Evolutionary conservation across 108 stramenopile species (phyloP), one percentile per base, ranked within the genome.

Genomic region (Aurantiochytrium sp.): DNA sequence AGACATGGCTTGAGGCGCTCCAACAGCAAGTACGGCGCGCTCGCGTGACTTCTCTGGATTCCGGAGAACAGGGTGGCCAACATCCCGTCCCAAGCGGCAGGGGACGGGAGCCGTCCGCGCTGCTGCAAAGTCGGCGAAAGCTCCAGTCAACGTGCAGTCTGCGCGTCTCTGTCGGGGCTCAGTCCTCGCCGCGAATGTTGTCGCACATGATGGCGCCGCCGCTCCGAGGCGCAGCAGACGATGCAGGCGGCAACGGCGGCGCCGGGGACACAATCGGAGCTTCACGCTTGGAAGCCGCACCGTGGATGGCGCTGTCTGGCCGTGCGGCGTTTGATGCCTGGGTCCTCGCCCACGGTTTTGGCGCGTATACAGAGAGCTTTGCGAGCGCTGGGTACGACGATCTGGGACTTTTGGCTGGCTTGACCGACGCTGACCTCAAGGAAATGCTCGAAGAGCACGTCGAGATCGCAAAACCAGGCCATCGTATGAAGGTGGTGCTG

Each of bases 1-100:
- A 81, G 45, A 48, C 73, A 6, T 81, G 73, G 73, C 73, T 81
- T 42, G 73, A 81, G 12, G 73, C 73, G 8, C 45, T 81, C 21
- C 73, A 81, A 81, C 45, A 41, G 3, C 73, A 81, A 30, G 73
- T 48, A 12, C 39, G 73, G 32, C 39, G 45, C 27, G 6, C 39
- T 12, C 39, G 73, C 39, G 73, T 81, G 24, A 10, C 73, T 27
- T 81, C 45, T 5, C 6, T 48, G 8, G 73, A 81, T 37, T 12
- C 36, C 50, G 50, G 8, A 1, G 50, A 52, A 52, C 15, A 52
- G 8, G 50, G 8, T 15, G 17, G 50, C 8, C 15, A 8, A 15
- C 50, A 52, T 52, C 50, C 15, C 2, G 17, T 17, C 2, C 15
- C 15, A 52, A 52, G n/a, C n/a, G n/a, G n/a, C n/a, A n/a, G n/a